Conservation (phyloP, 225 moss, liverwort and hornwort genomes). For the Pseudoscleropodium purum region DNA sequence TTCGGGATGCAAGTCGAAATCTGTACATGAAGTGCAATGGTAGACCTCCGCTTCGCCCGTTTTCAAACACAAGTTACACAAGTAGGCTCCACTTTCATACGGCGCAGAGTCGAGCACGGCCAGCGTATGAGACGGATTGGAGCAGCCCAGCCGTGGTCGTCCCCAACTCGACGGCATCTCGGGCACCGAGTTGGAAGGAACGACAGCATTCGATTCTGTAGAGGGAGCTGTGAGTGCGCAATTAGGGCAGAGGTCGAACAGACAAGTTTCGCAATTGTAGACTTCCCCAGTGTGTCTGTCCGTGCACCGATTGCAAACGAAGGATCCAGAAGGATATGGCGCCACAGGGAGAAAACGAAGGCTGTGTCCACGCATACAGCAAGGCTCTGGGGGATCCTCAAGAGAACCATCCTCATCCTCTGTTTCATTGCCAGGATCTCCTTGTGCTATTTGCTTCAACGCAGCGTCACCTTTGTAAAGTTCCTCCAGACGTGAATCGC, state of each 20-base stretch:
- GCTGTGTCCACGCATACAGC: slow-evolving; percentile 4
- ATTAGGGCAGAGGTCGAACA: slow-evolving; percentile 45
- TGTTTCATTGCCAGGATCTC: neutral
- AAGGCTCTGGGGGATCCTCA: neutral
- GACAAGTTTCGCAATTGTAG: slow-evolving; percentile 31
- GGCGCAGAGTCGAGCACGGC: slow-evolving; percentile 19
- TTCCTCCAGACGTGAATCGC: slow-evolving; percentile 43
- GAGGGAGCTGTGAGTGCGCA: neutral
- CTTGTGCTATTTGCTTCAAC: neutral
- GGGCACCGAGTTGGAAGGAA: neutral
- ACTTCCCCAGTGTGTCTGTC: slow-evolving; percentile 10
- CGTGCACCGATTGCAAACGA: slow-evolving; percentile 27
- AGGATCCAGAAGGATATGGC: slow-evolving; percentile 13
- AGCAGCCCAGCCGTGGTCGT: slow-evolving; percentile 30
- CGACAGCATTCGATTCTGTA: neutral
- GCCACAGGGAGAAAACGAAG: slow-evolving; percentile 21
- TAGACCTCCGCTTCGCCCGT: slow-evolving; percentile 29
- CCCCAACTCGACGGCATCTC: slow-evolving; percentile 24
- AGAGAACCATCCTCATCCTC: slow-evolving; percentile 1
- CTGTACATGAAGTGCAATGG: slow-evolving; percentile 35
- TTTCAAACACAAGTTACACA: slow-evolving; percentile 35
- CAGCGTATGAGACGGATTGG: slow-evolving; percentile 9
- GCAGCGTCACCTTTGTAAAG: slow-evolving; percentile 31
- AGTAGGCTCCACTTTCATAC: slow-evolving; percentile 28
- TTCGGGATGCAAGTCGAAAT: slow-evolving; percentile 41